Base-by-base conservation (phyloP, 2,329 filamentous ascomycete genomes). In the Aspergillus latus region DNA sequence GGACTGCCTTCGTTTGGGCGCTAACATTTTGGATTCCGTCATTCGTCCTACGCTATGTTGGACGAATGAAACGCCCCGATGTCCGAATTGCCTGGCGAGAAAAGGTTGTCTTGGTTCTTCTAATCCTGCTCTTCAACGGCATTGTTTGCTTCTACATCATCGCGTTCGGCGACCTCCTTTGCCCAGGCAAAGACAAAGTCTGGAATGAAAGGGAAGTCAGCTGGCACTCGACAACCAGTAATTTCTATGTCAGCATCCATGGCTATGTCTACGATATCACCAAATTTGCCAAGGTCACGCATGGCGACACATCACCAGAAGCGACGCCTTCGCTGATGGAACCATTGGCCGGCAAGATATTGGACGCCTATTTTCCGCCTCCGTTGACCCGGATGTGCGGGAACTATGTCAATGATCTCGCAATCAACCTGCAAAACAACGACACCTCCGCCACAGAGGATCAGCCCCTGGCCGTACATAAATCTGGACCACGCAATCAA, bases 11-110 rank as follows among this genome's bases (percentile, higher is more conserved):
- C 40, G 90, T 94, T 2, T 97, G 92, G 92, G 83, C 84, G 1
- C 63, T 95, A 48, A 99, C 94, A 0, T 97, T 91, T 71, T 97
- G 90, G 89, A 94, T 97, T 63, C 94, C 94, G 0, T 97, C 93
- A 0, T 89, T 90, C 47, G 63, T 89, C 2, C 84, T 99, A 13
- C 83, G 84, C n/a, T 88, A 82, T 58, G 68, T 97, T 56, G 94
- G 94, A 32, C 89, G 93, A 21, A 99, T 99, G 94, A 95, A 96
- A 76, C 87, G 94, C 54, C 94, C 92, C 1, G 94, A 99, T 75
- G 91, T 99, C 7, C 89, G 94, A 28, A 89, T 97, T 85, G 94
- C 94, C 0, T 99, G 94, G 94, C 85, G 94, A 74, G 94, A 99
- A 69, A 99, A 99, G 75, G 50, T 99, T 9, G 88, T 94, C 0